Percentiles rank a stretch among this genome's conserved stretches.
phyloP scores from a whole-genome alignment of 2,329 filamentous ascomycete genomes.

The Sarocladium oryzae region DNA sequence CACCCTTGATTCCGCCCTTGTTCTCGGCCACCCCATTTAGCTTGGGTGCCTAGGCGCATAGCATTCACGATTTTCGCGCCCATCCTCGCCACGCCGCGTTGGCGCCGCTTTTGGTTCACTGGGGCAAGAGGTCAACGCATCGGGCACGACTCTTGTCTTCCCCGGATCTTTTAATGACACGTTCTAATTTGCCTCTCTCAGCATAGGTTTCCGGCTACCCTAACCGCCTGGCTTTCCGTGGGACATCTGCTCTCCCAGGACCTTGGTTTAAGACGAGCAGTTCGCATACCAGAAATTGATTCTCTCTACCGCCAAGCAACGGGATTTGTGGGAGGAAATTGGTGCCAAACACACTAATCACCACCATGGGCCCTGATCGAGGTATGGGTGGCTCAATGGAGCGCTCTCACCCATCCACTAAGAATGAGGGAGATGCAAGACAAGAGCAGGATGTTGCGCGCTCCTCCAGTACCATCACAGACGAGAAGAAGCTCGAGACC shows the following conservation, averaged over 20 bases:
- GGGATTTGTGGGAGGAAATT: conserved; percentile 1
- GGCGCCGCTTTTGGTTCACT: conserved; percentile 5
- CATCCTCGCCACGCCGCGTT: background rate
- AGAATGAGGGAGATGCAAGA: conserved; percentile 3
- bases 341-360: background rate
- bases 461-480: background rate
- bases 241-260: background rate
- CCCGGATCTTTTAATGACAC: background rate
- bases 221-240: background rate
- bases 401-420: background rate
- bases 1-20: background rate
- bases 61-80: background rate
- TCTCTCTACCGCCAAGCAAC: background rate
- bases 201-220: background rate
- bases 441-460: conserved; percentile 5
- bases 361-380: conserved; percentile 4
- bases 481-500: conserved; percentile 4
- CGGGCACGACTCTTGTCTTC: background rate
- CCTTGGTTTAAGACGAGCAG: background rate
- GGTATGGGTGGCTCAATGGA: conserved; percentile 7
- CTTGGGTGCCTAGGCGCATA: background rate
- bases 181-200: background rate
- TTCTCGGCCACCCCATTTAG: conserved; percentile 1
- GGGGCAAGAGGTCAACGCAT: background rate
- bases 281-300: background rate